A percentile compares a stretch with the other conserved stretches of the same genome.
These are phyloP conservation scores for Pyrenula massariospora DNA, from an alignment of 495 filamentous ascomycete species.

Conservation along the genomic window DNA sequence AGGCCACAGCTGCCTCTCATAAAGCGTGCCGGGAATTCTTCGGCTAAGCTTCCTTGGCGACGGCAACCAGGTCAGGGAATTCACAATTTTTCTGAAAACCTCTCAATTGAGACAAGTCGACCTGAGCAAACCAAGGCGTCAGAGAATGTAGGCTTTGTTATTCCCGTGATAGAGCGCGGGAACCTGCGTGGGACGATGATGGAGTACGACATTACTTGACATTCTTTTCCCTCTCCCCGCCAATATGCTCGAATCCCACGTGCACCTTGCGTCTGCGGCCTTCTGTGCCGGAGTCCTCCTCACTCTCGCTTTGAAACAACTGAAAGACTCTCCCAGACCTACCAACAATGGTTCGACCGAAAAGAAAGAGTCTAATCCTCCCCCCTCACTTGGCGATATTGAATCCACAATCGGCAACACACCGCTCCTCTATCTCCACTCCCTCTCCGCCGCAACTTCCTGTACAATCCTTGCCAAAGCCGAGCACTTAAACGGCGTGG, in stretches of 20 bases:
- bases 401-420: constrained; percentile 93
- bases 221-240: not conserved
- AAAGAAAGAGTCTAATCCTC: constrained; percentile 14
- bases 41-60: too few species aligned
- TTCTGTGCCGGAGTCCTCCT: constrained; percentile 63
- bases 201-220: too few species aligned
- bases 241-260: constrained; percentile 8
- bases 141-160: too few species aligned
- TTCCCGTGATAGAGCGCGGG: too few species aligned
- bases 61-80: too few species aligned
- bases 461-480: constrained; percentile 91
- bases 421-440: constrained; percentile 77
- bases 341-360: not conserved
- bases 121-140: too few species aligned
- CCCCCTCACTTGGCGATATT: constrained; percentile 53
- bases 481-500: constrained; percentile 94
- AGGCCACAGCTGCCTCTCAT: too few species aligned
- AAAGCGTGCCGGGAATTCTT: too few species aligned
- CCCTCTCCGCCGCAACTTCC: constrained; percentile 81
- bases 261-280: constrained; percentile 46
- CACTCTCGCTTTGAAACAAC: constrained; percentile 62
- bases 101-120: too few species aligned
- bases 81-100: too few species aligned
- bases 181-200: too few species aligned
- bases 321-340: constrained; percentile 32